A percentile compares a stretch with the other conserved stretches of the same genome.
phyloP scores from a whole-genome alignment of 495 filamentous ascomycete genomes.

The Cairneyella variabilis region DNA sequence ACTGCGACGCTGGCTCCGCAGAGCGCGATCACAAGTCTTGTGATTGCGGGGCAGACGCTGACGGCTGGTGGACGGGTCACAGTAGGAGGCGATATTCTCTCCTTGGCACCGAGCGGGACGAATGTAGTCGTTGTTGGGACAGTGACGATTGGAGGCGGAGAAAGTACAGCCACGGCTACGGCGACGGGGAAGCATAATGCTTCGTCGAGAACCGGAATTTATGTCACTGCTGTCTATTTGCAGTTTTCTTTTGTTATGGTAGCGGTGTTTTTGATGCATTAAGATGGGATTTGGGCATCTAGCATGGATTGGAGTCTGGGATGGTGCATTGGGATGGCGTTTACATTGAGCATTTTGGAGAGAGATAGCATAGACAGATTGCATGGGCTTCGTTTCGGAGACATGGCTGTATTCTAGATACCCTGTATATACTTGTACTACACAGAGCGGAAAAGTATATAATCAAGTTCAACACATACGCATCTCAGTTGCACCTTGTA shows the following conservation, averaged over 20 bases:
- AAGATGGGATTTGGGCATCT: no score
- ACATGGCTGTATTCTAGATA: no score
- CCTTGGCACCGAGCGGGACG: slow-evolving; percentile 17
- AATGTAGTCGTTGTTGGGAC: slow-evolving; percentile 19
- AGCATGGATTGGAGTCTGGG: no score
- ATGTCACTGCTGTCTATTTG: not conserved
- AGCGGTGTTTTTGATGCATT: slow-evolving; percentile 4
- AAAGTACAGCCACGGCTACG: slow-evolving; percentile 4
- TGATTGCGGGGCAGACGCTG: slow-evolving; percentile 24
- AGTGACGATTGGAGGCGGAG: slow-evolving; percentile 16
- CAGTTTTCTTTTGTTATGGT: slow-evolving; percentile 1
- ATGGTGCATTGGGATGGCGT: no score
- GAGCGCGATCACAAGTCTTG: not conserved
- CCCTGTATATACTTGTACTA: no score
- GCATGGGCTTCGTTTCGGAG: no score
- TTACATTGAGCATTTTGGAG: no score
- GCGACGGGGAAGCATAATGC: slow-evolving; percentile 9
- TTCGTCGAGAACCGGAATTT: not conserved
- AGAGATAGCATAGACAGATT: no score
- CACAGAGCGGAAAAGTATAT: no score
- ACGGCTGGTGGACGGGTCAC: slow-evolving; percentile 22
- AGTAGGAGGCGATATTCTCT: slow-evolving; percentile 21
- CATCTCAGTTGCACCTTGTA: no score
- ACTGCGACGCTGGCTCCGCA: not conserved
- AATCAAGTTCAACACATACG: no score